Evolutionary conservation across 208 protist species (phyloP).

Genomic region (Naegleria fowleri): DNA sequence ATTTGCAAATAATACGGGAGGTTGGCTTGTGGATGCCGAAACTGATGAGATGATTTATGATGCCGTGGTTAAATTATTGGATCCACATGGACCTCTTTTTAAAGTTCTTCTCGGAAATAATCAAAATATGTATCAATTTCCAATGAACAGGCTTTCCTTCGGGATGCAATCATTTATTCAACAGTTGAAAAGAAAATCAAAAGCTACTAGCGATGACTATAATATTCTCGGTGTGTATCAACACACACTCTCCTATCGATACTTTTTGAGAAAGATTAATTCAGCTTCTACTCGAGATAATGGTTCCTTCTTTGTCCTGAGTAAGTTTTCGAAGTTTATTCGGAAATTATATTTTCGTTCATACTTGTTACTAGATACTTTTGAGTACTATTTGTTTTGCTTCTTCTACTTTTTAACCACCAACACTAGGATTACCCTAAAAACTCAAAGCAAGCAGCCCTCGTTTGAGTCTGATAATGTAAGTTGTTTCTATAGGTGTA

Average conservation of each 20-base stretch:
- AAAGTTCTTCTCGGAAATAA: not conserved
- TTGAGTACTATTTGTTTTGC: slow-evolving; percentile 7
- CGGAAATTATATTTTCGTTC: not conserved
- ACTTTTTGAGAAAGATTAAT: not conserved
- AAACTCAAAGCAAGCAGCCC: not conserved
- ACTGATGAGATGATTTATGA: not conserved
- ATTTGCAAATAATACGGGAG: not conserved
- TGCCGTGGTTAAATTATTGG: not conserved
- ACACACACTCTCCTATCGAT: not conserved
- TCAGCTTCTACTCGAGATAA: not conserved
- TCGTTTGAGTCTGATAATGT: not conserved
- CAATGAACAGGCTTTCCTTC: not conserved
- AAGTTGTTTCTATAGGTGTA: not conserved
- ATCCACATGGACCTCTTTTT: not conserved
- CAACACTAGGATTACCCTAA: not conserved
- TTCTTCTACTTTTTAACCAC: not conserved
- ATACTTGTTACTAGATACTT: not conserved
- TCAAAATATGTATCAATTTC: not conserved
- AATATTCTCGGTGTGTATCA: not conserved
- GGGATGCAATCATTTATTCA: not conserved
- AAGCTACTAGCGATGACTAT: not conserved
- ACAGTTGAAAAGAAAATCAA: not conserved
- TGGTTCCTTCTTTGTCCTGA: not conserved
- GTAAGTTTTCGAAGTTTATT: not conserved
- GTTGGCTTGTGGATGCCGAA: not conserved